These are phyloP conservation scores for Ophiorrhiza pumila DNA, from an alignment of 257 asterid species.

Conservation along the genomic window DNA sequence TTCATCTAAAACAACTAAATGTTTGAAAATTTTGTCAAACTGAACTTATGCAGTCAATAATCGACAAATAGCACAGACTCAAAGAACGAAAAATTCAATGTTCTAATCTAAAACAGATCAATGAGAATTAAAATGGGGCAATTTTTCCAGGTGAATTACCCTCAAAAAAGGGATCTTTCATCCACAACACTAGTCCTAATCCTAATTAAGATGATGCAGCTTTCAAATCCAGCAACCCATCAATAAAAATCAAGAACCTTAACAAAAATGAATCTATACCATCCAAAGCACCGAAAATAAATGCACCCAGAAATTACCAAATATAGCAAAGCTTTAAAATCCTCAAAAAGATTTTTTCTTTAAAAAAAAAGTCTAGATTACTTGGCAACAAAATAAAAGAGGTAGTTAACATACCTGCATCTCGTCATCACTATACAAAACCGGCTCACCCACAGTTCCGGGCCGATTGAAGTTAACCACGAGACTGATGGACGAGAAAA, in stretches of 20 bases:
- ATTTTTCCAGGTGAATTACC: background rate
- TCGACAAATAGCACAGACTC: background rate
- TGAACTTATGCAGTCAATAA: background rate
- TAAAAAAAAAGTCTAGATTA: background rate
- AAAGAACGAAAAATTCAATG: background rate
- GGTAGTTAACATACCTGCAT: constrained; percentile 51
- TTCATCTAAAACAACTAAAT: too few relatives aligned
- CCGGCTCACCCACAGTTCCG: constrained; percentile 26
- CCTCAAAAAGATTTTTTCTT: too few relatives aligned
- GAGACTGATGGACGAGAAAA: constrained; percentile 89
- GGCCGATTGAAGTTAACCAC: constrained; percentile 76
- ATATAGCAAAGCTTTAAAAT: background rate
- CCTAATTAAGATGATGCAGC: background rate
- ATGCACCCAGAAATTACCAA: background rate
- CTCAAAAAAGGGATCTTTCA: background rate
- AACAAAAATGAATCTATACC: background rate
- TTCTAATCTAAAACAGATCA: background rate
- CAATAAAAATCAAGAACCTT: background rate
- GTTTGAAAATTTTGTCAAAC: background rate
- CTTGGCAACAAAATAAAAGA: background rate
- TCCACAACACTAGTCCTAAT: background rate
- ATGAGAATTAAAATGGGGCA: background rate
- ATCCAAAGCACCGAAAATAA: background rate
- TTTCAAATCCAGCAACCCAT: background rate
- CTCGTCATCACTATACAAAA: constrained; percentile 66